phyloP scores from a whole-genome alignment of 768 basidiomycete species.

The Leccinum ochraceum region DNA sequence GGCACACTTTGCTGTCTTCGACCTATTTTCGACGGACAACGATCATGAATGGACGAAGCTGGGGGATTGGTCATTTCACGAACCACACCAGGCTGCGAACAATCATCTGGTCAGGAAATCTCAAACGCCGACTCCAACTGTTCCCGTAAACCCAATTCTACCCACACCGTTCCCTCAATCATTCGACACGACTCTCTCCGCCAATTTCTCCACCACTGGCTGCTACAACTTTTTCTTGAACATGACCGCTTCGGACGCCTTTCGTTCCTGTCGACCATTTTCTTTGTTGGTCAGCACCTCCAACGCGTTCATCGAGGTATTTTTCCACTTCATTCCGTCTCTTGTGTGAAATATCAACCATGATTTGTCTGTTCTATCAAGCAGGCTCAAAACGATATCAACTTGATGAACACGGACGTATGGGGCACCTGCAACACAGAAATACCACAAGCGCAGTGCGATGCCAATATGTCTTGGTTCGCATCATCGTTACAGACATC shows the following conservation, averaged over 20 bases:
- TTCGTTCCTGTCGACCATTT: slow-evolving; percentile 77
- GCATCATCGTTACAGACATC: slow-evolving; percentile 45
- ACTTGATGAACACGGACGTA: slow-evolving; percentile 63
- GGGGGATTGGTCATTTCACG: slow-evolving; percentile 43
- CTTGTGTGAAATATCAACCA: slow-evolving; percentile 4
- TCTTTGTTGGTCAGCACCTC: slow-evolving; percentile 64
- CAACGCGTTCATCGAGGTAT: slow-evolving; percentile 55
- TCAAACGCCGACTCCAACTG: slow-evolving; percentile 25
- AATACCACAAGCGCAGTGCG: slow-evolving; percentile 49
- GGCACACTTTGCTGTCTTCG: slow-evolving; percentile 48
- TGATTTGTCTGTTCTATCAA: slow-evolving; percentile 5
- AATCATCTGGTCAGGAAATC: slow-evolving; percentile 13
- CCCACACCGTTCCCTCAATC: slow-evolving; percentile 81
- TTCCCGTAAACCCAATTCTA: slow-evolving; percentile 43
- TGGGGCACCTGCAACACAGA: slow-evolving; percentile 82
- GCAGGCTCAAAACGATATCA: slow-evolving; percentile 67
- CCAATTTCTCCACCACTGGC: slow-evolving; percentile 63
- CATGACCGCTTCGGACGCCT: slow-evolving; percentile 63
- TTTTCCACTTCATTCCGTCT: background rate
- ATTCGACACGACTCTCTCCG: slow-evolving; percentile 60
- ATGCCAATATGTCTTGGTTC: slow-evolving; percentile 69
- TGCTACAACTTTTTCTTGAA: slow-evolving; percentile 76
- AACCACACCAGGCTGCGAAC: slow-evolving; percentile 35
- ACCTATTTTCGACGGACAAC: slow-evolving; percentile 36
- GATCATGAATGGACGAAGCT: slow-evolving; percentile 29